Base-by-base conservation (phyloP, 371 early-diverging fungal genomes). In the Apophysomyces variabilis region DNA sequence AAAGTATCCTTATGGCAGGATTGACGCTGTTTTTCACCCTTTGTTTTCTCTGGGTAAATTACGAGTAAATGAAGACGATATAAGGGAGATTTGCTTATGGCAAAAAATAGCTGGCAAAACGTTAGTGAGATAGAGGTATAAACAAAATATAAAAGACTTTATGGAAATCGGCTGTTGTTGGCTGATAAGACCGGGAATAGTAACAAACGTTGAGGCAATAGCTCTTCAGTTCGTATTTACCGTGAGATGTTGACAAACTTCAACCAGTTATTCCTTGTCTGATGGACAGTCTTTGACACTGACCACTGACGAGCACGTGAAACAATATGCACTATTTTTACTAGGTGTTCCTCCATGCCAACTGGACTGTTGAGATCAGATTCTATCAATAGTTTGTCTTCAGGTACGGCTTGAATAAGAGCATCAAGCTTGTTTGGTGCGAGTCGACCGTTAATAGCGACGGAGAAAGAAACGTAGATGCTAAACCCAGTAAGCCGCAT, bases 381-480 rank as follows among this genome's bases (percentile, higher is more conserved):
- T 69, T 96, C 97, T 14, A 95, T 77, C 66, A 96, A 72, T 5
- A 96, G 69, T 41, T 90, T 72, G 68, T 92, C 89, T 43, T 89
- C 88, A 5, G 96, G 95, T 0, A 91, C 88, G 0, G 81, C 80
- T 43, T 65, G 62, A 8, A 92, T 84, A 32, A 89, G 71, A 41
- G 82, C 78, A 2, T 71, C 71, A 38, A 92, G 63, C 57, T 86
- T 84, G 13, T 77, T 74, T 26, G 77, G 72, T 6, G 68, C 70
- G 5, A 84, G 71, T 58, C 87, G 75, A 5, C 75, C 84, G 69
- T 88, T 88, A 77, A 90, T 85, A 41, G 80, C 73, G 1, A 83
- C 75, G 0, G 90, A 90, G 67, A 86, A 92, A 1, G 88, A 87
- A 43, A 93, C 87, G 67, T 88, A 94, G 0, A 82, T 60, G 0